Conservation (phyloP, 768 basidiomycete genomes). For the Coprinellus micaceus region DNA sequence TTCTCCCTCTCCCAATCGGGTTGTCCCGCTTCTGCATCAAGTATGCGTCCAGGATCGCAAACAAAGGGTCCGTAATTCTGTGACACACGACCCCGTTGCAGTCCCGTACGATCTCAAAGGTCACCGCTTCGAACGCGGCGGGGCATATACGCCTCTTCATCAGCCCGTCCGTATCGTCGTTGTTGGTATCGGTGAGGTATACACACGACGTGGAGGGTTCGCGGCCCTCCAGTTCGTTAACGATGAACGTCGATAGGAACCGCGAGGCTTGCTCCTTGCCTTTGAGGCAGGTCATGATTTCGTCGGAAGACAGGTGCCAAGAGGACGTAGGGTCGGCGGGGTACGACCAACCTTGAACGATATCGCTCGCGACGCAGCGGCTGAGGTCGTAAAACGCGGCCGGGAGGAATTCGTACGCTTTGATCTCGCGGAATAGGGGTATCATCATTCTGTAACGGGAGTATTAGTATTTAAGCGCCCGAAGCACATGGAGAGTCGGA, state of each 20-base stretch:
- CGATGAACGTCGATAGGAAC: conserved; percentile 74
- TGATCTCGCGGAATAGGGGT: conserved; percentile 56
- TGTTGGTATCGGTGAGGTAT: conserved; percentile 44
- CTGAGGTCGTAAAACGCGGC: conserved; percentile 81
- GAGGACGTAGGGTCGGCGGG: conserved; percentile 33
- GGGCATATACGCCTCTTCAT: conserved; percentile 54
- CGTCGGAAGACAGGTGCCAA: conserved; percentile 6
- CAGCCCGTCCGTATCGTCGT: conserved; percentile 12
- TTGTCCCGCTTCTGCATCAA: conserved; percentile 61
- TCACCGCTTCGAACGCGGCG: conserved; percentile 68
- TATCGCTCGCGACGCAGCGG: conserved; percentile 60
- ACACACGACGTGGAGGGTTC: conserved; percentile 47
- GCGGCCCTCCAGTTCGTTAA: conserved; percentile 68
- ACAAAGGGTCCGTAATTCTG: conserved; percentile 66
- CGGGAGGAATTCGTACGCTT: conserved; percentile 58
- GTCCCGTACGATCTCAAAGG: conserved; percentile 71
- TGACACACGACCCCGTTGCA: conserved; percentile 65
- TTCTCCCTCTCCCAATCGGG: conserved; percentile 37
- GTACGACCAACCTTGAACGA: conserved; percentile 48
- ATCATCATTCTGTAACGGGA: conserved; percentile 51
- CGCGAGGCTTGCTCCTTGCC: conserved; percentile 72
- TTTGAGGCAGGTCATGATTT: conserved; percentile 52
- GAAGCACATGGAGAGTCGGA: too few species aligned
- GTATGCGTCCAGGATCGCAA: conserved; percentile 64
- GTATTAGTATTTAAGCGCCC: conserved; percentile 8